Base-by-base conservation (phyloP, 441 rosid species). In the Sinapis alba region DNA sequence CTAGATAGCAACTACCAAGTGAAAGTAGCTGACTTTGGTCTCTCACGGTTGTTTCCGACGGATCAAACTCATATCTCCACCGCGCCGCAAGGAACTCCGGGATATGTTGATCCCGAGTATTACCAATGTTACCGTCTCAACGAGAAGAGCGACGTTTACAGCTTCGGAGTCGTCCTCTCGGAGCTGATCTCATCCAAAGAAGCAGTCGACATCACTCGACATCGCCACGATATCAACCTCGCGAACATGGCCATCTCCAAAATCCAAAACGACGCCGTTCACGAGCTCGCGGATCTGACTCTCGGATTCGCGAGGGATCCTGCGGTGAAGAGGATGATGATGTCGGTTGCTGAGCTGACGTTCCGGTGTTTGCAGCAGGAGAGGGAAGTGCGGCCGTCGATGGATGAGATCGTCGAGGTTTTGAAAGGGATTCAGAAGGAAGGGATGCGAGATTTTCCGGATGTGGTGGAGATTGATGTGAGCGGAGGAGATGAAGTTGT, bases 1-100 rank as follows among this genome's bases (percentile, higher is more conserved):
- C 81, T 89, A 0, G 89, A 84, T 78, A 79, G 70, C 58, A 45
- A 82, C 61, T 83, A 85, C 79, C 63, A 69, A 24, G 94, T 89
- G 2, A 89, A 89, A 70, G 94, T 89, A 10, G 94, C 92, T 0
- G 94, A 89, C 81, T 89, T 89, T 45, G 94, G 94, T 2, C 75
- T 89, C 32, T 89, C 94, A 0, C 70, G 94, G 28, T 41, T 85
- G 69, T 88, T 86, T 68, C 90, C 89, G 3, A 78, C 0, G 9
- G 84, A 86, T 62, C 89, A 72, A 65, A 86, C 86, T n/a, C 94
- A 89, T 15, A 82, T 89, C 7, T 89, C 94, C 16, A 89, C 94
- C 11, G 90, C 87, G 50, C 94, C 94, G 45, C 94, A 89, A 61
- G 94, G 94, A 15, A 89, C 94, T 2, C 94, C 94, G 0, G 94